A percentile compares a stretch with the other conserved stretches of the same genome.
phyloP scores from a whole-genome alignment of 371 early-diverging fungal genomes.

The Dinochytrium kinnereticum region DNA sequence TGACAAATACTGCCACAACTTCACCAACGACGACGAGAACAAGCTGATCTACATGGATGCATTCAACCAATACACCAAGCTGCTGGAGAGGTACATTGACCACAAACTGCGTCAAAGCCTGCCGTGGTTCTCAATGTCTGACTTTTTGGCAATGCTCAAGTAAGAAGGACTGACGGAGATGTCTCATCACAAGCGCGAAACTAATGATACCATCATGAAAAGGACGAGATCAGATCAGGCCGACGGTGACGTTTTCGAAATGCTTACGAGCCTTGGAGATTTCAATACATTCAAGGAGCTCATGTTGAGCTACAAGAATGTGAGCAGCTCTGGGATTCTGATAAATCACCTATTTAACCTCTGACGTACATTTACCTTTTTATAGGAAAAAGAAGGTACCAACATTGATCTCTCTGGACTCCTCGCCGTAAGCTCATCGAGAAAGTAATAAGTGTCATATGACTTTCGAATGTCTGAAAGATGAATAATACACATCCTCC shows the following conservation, averaged over 20 bases:
- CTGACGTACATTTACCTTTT: no score
- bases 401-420: slow-evolving; percentile 35
- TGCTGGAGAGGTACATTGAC: slow-evolving; percentile 43
- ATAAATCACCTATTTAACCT: no score
- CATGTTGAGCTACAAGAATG: slow-evolving; percentile 48
- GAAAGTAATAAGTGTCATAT: neutral
- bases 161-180: no score
- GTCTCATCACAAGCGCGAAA: no score
- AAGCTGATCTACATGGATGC: slow-evolving; percentile 56
- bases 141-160: slow-evolving; percentile 45
- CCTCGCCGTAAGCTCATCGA: slow-evolving; percentile 29
- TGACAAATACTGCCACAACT: slow-evolving; percentile 32
- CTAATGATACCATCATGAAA: slow-evolving; percentile 24
- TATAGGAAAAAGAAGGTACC: slow-evolving; percentile 35
- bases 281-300: slow-evolving; percentile 56
- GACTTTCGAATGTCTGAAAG: no score
- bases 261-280: slow-evolving; percentile 50
- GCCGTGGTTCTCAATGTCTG: slow-evolving; percentile 49
- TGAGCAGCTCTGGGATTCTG: no score
- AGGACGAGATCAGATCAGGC: slow-evolving; percentile 16
- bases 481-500: no score
- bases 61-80: slow-evolving; percentile 38
- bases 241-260: slow-evolving; percentile 58
- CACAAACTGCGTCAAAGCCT: slow-evolving; percentile 33
- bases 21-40: slow-evolving; percentile 50